Base-by-base conservation (phyloP, 2,329 filamentous ascomycete species). In the Colletotrichum zoysiae region DNA sequence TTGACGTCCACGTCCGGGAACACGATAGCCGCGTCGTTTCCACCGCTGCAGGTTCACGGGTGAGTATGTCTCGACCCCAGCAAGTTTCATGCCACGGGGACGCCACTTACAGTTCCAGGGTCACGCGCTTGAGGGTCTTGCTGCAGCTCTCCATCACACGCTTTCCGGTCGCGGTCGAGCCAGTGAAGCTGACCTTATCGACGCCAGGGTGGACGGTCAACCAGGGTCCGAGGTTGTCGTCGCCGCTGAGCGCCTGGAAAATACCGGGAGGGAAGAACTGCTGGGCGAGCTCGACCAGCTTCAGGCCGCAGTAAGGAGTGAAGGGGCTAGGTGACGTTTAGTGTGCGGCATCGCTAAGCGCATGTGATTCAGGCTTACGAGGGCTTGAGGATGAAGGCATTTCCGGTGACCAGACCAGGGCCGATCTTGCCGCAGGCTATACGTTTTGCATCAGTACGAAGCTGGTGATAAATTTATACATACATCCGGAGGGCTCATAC, bases 101-200 rank as follows among this genome's bases (percentile, higher is more conserved):
- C 18, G 59, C 59, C 53, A 69, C 69, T 71, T 60, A 71, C 69
- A 91, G 84, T 78, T 91, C 90, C 18, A 91, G 84, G 1, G 87
- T 90, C 26, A 89, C 84, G 51, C 88, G 82, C 83, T 91, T 91
- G 35, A 92, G 79, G 0, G 88, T 89, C 77, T 85, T 84, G 33
- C 86, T 82, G 64, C 84, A 85, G n/a, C 83, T 85, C 67, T 84
- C 84, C 84, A 90, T 86, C 65, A 92, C 86, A 78, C 85, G 86
- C 82, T 90, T 91, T 12, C 90, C 90, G 0, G 88, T 90, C 0
- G 83, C 82, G 8, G 84, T 88, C 14, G 87, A 90, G 3, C 90
- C 89, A 0, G 90, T 92, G 79, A 92, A 92, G 74, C 83, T 85
- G 77, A 92, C 87, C 83, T 90, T 92, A 68, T 86, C 84, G 67